Evolutionary conservation across 768 basidiomycete species (phyloP), one percentile per base, ranked within the genome.

Genomic region (Cystobasidium ongulense): DNA sequence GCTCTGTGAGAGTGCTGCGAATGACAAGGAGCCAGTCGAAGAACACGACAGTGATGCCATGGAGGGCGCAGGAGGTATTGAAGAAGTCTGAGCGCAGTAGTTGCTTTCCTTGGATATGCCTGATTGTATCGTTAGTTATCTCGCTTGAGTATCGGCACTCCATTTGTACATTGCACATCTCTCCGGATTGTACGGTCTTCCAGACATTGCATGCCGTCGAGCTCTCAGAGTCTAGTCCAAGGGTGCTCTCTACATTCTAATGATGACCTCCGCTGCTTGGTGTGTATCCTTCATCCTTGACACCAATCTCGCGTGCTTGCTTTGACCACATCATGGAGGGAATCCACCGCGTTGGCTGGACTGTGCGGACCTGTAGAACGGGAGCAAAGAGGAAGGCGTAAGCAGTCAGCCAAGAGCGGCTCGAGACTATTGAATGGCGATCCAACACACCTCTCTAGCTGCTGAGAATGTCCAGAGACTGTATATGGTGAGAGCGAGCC

Each of bases 381-480:
- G 38, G 23, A 29, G 50, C 35, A 11, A 21, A 17, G 33, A 36
- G 21, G 11, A 18, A 29, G 41, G 15, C 31, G 17, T 63, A 27
- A 8, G 13, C 15, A 15, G 46, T 50, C 46, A 50, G 15, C n/a
- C n/a, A n/a, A n/a, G n/a, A n/a, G n/a, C n/a, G n/a, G n/a, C n/a
- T n/a, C n/a, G n/a, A n/a, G n/a, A n/a, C n/a, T n/a, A n/a, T n/a
- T n/a, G n/a, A 11, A 31, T 11, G 18, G 11, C 11, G 11, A 59
- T 13, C 0, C 7, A 43, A 25, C 88, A 78, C 76, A 92, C 91
- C 87, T 94, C 92, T 76, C 87, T 85, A 66, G 86, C 86, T 17
- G 91, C 90, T 76, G 89, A 91, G 74, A 89, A 80, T 36, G 82
- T 84, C 88, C 88, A 93, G 13, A 88, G 83, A 31, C 83, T 85